A percentile compares a stretch with the other conserved stretches of the same genome.
Evolutionary conservation across 2,329 filamentous ascomycete genomes (phyloP).

Genomic region (Pseudogymnoascus sp.): DNA sequence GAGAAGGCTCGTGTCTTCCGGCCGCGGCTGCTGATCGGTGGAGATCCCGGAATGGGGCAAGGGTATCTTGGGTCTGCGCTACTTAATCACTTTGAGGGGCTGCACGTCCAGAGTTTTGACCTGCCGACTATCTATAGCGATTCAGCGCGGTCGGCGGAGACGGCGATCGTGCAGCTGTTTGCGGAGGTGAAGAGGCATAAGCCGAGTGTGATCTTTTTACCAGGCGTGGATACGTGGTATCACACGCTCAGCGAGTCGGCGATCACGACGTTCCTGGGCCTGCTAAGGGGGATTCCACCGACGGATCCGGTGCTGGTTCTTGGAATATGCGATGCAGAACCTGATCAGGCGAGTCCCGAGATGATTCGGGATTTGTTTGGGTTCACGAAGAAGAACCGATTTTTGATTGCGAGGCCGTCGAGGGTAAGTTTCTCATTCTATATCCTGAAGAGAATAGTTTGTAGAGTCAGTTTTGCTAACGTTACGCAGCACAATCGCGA

Average conservation of each 20-base stretch:
- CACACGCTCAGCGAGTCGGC: slow-evolving; percentile 48
- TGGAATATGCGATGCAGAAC: slow-evolving; percentile 67
- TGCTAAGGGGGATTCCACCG: slow-evolving; percentile 74
- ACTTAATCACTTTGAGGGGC: slow-evolving; percentile 82
- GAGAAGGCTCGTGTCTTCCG: slow-evolving; percentile 82
- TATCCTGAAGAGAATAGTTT: not conserved
- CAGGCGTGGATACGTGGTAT: slow-evolving; percentile 84
- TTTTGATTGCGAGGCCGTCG: slow-evolving; percentile 58
- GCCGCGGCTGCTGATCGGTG: slow-evolving; percentile 75
- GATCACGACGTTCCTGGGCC: slow-evolving; percentile 72
- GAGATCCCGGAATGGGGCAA: slow-evolving; percentile 86
- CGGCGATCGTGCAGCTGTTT: slow-evolving; percentile 83
- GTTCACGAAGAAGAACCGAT: slow-evolving; percentile 71
- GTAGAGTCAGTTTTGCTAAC: slow-evolving; percentile 21
- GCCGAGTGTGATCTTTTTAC: slow-evolving; percentile 91
- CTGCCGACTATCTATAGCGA: slow-evolving; percentile 80
- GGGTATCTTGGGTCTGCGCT: slow-evolving; percentile 78
- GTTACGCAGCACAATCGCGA: slow-evolving; percentile 47
- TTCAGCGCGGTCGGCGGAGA: slow-evolving; percentile 59
- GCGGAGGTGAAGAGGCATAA: slow-evolving; percentile 90
- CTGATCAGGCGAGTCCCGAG: slow-evolving; percentile 49
- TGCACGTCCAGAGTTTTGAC: slow-evolving; percentile 93
- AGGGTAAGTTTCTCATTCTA: slow-evolving; percentile 38
- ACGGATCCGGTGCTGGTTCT: slow-evolving; percentile 84
- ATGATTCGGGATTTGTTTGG: slow-evolving; percentile 76